Evolutionary conservation across 495 filamentous ascomycete genomes (phyloP).

Genomic region (Penicillium ochrochloron): DNA sequence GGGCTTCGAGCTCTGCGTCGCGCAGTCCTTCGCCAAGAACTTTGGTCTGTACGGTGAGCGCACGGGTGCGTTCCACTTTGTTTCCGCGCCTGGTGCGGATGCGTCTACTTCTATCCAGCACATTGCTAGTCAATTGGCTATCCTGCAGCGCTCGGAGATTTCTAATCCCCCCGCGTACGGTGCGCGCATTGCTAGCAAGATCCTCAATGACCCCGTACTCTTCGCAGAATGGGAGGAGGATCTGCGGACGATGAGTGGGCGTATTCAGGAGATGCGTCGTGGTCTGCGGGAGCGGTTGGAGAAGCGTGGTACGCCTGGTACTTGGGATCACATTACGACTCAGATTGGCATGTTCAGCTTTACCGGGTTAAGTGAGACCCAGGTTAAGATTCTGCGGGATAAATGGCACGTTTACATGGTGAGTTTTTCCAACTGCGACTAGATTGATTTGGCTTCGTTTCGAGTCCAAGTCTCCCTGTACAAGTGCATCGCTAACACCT

Average conservation of each 20-base stretch:
- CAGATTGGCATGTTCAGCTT: constrained; percentile 99
- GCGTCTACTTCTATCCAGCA: constrained; percentile 63
- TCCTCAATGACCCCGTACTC: constrained; percentile 80
- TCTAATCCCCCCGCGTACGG: constrained; percentile 95
- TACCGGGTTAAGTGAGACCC: constrained; percentile 83
- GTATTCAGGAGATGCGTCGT: constrained; percentile 88
- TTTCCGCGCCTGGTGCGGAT: constrained; percentile 72
- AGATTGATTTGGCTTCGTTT: neutral
- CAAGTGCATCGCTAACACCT: neutral
- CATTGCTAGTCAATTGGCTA: constrained; percentile 86
- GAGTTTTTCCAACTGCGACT: constrained; percentile 18
- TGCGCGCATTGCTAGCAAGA: constrained; percentile 78
- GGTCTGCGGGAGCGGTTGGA: constrained; percentile 77
- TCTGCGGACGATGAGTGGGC: constrained; percentile 88
- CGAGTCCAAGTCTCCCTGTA: neutral
- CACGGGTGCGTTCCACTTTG: constrained; percentile 94
- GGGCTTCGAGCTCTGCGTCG: constrained; percentile 94
- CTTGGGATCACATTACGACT: constrained; percentile 94
- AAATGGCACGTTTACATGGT: constrained; percentile 92
- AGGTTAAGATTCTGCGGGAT: constrained; percentile 79
- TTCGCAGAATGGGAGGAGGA: constrained; percentile 97
- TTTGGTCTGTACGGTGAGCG: constrained; percentile 97
- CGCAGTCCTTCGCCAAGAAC: constrained; percentile 98
- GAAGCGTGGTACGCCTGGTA: constrained; percentile 77
- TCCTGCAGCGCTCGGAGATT: constrained; percentile 96